phyloP scores from a whole-genome alignment of 441 rosid genomes.

The Jatropha multifida region DNA sequence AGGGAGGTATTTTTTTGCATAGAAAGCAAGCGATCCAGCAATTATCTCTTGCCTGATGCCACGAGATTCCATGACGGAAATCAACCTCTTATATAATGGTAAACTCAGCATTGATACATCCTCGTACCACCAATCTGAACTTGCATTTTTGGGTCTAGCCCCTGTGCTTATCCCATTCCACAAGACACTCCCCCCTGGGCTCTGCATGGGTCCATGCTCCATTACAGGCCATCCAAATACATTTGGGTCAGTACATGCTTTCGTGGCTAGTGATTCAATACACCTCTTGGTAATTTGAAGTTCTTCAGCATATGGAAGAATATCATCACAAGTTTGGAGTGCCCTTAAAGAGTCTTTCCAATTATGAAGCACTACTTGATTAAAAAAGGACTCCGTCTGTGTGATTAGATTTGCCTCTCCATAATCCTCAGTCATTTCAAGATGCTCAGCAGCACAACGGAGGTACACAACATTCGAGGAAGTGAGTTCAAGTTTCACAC shows the following conservation, averaged over 20 bases:
- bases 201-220: conserved; percentile 96
- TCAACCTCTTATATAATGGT: conserved; percentile 70
- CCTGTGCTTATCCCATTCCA: conserved; percentile 99
- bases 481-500: conserved; percentile 91
- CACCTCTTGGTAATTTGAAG: conserved; percentile 74
- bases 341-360: conserved; percentile 91
- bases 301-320: conserved; percentile 65
- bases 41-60: conserved; percentile 77
- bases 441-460: conserved; percentile 84
- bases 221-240: conserved; percentile 89
- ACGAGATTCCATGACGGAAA: conserved; percentile 68
- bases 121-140: conserved; percentile 96
- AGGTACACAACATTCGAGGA: conserved; percentile 81
- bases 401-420: conserved; percentile 82
- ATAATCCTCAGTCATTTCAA: conserved; percentile 90
- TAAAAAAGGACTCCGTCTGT: conserved; percentile 81
- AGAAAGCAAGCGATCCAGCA: conserved; percentile 72
- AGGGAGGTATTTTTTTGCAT: conserved; percentile 77
- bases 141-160: conserved; percentile 68
- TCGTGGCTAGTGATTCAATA: conserved; percentile 71
- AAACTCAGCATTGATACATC: conserved; percentile 81
- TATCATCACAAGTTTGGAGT: conserved; percentile 78
- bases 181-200: conserved; percentile 91
- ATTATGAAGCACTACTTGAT: conserved; percentile 72
- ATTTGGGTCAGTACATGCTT: conserved; percentile 82